These are phyloP conservation scores for Aspergillus sp. DNA, from an alignment of 2,329 filamentous ascomycete species.

Conservation along the genomic window DNA sequence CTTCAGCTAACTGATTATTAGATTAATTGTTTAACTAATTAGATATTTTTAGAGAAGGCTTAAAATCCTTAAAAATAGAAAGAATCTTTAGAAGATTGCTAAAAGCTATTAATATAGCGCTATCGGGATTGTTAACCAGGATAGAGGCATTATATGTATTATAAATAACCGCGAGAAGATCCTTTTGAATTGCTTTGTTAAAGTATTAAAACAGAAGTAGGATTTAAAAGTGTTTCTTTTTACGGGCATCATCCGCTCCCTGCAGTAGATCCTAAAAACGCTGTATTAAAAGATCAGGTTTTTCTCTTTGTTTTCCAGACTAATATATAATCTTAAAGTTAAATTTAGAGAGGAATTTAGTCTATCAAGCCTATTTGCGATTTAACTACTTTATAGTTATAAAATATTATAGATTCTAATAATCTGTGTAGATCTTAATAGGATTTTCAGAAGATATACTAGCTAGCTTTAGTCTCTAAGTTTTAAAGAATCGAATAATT, in stretches of 20 bases:
- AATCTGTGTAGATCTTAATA: slow-evolving; percentile 24
- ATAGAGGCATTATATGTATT: too few species aligned
- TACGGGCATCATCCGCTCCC: neutral
- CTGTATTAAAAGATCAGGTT: slow-evolving; percentile 1
- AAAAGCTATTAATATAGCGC: too few species aligned
- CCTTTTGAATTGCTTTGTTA: neutral
- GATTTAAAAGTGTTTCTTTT: neutral
- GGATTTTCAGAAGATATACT: neutral
- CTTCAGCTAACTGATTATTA: too few species aligned
- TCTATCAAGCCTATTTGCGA: slow-evolving; percentile 10
- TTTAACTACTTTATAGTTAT: slow-evolving; percentile 19
- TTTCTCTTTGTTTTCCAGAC: slow-evolving; percentile 4
- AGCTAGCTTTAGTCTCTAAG: slow-evolving; percentile 22
- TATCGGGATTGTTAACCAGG: too few species aligned
- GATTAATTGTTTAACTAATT: too few species aligned
- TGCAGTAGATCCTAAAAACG: neutral
- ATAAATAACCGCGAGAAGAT: neutral
- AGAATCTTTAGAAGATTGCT: too few species aligned
- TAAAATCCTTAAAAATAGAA: too few species aligned
- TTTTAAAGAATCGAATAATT: slow-evolving; percentile 24
- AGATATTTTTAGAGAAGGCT: too few species aligned
- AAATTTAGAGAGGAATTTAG: slow-evolving; percentile 6
- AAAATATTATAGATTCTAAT: slow-evolving; percentile 31
- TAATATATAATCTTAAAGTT: slow-evolving; percentile 17
- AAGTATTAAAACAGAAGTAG: neutral